Base-by-base conservation (phyloP, 2,329 filamentous ascomycete genomes). In the Penicillium sp. region DNA sequence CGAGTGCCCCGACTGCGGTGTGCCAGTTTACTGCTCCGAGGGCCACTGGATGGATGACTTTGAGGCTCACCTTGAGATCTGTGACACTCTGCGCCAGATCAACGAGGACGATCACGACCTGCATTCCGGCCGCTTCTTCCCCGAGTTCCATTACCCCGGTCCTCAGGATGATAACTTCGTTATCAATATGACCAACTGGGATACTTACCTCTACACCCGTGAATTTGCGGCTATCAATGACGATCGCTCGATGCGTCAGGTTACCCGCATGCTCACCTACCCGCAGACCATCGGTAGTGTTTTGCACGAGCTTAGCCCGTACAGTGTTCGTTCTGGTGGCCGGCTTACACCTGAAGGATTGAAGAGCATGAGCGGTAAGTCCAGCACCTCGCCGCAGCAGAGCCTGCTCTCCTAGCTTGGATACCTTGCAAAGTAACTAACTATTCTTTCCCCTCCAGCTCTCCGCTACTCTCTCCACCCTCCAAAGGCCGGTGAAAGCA, bases 41-140 rank as follows among this genome's bases (percentile, higher is more conserved):
- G 88, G 91, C 63, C 94, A 99, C 72, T 97, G 93, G 89, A 91
- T 89, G 70, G 91, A 95, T 64, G 91, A 97, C 72, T 99, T 96
- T 68, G 93, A 97, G 74, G 83, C 86, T 16, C 94, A 99, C 73
- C 74, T 99, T 57, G 84, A 97, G 69, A 87, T 99, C 34, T 99
- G 94, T 73, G 93, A 99, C 67, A 89, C 89, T 0, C 78, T 99
- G 53, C 82, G 88, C 61, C 88, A 97, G 75, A 93, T 96, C 75
- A 99, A 99, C 64, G 94, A 99, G 76, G 94, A 99, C 69, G 94
- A 99, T 64, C 95, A 99, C 69, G 94, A 99, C 72, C 76, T 99
- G 62, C 82, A 89, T 47, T 96, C 91, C 16, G 94, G 94, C 3
- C 84, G 94, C 27, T 88, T 91, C 73, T 99, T 99, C 74, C 87